Base-by-base conservation (phyloP, 1,284 basidiomycete genomes). In the Chondrostereum purpureum region DNA sequence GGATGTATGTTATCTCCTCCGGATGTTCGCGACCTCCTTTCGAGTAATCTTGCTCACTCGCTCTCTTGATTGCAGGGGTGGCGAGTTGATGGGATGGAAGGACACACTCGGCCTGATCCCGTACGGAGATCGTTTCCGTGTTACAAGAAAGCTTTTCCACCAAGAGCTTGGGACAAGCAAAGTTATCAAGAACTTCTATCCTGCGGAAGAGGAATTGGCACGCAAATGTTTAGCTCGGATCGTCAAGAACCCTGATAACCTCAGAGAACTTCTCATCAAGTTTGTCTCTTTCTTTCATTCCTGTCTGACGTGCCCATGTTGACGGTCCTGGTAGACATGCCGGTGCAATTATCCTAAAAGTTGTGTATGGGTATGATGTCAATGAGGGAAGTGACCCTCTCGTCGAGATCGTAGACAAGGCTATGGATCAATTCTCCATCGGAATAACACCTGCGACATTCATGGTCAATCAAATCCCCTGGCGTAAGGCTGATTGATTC, bases 401-500 rank as follows among this genome's bases (percentile, higher is more conserved):
- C 33, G 48, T 61, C 10, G 31, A 47, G 2, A 45, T 56, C 13
- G 53, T 53, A 3, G 53, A 59, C 19, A 48, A 53, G 2, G 48
- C 47, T 4, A 45, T 60, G 20, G 48, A 53, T n/a, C 46, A 54
- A n/a, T 55, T 62, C 42, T 50, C 51, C 11, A 24, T 45, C 4
- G 45, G 52, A 19, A 45, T 44, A 4, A 36, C 24, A 6, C 59
- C 61, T 0, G 62, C 63, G 8, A 53, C 56, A 1, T 65, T 57
- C 48, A 39, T 63, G 6, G 66, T 67, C 12, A 64, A 68, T 43
- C 48, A 56, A 5, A 41, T 68, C 23, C 66, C 66, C 0, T 54
- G 58, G 36, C 52, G 58, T 62, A 38, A 8, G 58, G n/a, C n/a
- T 45, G 24, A 22, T 24, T 35, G 21, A 8, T n/a, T 18, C 19